Conservation (phyloP, 2,329 filamentous ascomycete species). For the Biscogniauxia mediterranea region DNA sequence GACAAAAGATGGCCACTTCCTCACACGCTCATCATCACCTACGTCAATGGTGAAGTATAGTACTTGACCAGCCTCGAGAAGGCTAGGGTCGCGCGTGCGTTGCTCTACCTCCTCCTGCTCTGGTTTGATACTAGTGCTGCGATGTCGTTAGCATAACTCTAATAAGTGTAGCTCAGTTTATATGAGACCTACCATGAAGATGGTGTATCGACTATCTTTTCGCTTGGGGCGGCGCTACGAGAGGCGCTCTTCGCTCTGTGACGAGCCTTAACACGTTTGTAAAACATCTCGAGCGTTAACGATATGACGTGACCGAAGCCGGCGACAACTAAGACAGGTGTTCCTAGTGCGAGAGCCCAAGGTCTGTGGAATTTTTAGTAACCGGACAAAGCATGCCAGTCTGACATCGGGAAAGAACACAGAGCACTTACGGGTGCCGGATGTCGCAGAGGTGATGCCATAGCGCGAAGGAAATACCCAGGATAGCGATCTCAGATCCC, state of each 20-base stretch:
- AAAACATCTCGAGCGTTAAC: constrained; percentile 20
- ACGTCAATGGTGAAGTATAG: constrained; percentile 23
- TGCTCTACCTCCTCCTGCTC: constrained; percentile 8
- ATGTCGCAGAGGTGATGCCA: constrained; percentile 48
- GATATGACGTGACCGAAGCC: constrained; percentile 49
- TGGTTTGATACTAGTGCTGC: constrained; percentile 13
- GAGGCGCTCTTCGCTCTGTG: constrained; percentile 5
- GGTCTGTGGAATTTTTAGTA: constrained; percentile 10
- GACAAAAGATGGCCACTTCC: constrained; percentile 23
- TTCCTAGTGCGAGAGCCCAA: constrained; percentile 60
- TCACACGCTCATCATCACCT: constrained; percentile 24
- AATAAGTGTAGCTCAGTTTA: background rate
- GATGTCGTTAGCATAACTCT: background rate
- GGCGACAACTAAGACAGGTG: constrained; percentile 58
- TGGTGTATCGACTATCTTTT: background rate
- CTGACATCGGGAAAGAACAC: background rate
- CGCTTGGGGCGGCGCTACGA: constrained; percentile 1
- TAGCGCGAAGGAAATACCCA: constrained; percentile 53
- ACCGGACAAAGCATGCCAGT: background rate
- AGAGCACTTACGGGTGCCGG: constrained; percentile 49
- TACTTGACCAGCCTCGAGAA: constrained; percentile 6
- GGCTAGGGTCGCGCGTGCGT: background rate
- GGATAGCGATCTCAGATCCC: constrained; percentile 56
- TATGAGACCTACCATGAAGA: constrained; percentile 11
- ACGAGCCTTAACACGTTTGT: constrained; percentile 20